phyloP scores from a whole-genome alignment of 805 yeast genomes.

The Saccharomycopsis amapae region DNA sequence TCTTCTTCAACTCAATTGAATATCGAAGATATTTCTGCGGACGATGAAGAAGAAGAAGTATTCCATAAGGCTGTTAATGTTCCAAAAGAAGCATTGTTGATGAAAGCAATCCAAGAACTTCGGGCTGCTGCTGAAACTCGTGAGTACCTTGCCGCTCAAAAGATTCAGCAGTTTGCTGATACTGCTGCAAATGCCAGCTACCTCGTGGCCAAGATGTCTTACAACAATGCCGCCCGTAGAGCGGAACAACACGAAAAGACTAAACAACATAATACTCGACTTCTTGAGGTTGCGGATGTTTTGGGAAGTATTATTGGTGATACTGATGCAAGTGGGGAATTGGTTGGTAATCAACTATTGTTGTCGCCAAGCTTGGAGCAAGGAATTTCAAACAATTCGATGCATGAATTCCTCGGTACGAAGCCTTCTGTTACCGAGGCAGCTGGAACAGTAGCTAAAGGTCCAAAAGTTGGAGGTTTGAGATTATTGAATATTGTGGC shows the following conservation, averaged over 20 bases:
- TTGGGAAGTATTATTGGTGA: too few species aligned
- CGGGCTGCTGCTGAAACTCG: not conserved
- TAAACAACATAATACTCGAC: too few species aligned
- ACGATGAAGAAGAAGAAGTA: constrained; percentile 6
- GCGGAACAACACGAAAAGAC: not conserved
- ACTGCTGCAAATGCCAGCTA: constrained; percentile 13
- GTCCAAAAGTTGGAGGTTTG: too few species aligned
- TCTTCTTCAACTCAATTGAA: not conserved
- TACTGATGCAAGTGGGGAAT: too few species aligned
- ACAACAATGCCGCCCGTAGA: not conserved
- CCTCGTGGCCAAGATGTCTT: constrained; percentile 15
- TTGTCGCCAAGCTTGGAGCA: too few species aligned
- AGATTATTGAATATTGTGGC: too few species aligned
- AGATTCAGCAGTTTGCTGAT: constrained; percentile 8
- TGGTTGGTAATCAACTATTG: too few species aligned
- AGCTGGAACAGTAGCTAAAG: too few species aligned
- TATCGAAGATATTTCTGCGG: not conserved
- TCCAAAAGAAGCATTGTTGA: constrained; percentile 5
- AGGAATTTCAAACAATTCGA: too few species aligned
- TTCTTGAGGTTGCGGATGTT: too few species aligned
- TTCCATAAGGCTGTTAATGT: constrained; percentile 3
- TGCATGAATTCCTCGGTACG: too few species aligned
- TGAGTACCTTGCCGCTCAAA: constrained; percentile 5
- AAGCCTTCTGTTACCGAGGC: too few species aligned
- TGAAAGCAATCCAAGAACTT: constrained; percentile 9